phyloP scores from a whole-genome alignment of 768 basidiomycete genomes.

The Mycena floridula region DNA sequence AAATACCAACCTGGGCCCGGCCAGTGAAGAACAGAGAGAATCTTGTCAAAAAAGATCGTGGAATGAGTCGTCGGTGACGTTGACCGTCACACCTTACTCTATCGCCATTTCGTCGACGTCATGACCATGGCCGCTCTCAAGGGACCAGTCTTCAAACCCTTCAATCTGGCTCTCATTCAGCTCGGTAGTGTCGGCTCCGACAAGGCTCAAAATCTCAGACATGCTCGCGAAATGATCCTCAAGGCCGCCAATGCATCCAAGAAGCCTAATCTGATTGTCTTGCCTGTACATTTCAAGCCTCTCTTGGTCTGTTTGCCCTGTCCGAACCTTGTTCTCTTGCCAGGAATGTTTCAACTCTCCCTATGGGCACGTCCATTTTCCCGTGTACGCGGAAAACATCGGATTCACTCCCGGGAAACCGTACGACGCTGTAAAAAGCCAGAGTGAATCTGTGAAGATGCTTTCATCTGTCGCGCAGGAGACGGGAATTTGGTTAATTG shows the following conservation, averaged over 20 bases:
- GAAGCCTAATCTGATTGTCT: slow-evolving; percentile 76
- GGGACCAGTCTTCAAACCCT: too few species aligned
- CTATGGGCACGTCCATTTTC: slow-evolving; percentile 76
- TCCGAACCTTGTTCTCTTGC: slow-evolving; percentile 1
- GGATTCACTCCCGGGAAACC: slow-evolving; percentile 49
- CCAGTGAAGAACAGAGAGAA: too few species aligned
- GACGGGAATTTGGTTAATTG: slow-evolving; percentile 82
- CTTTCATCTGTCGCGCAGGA: slow-evolving; percentile 78
- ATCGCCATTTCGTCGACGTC: too few species aligned
- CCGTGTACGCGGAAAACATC: slow-evolving; percentile 77
- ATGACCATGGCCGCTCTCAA: too few species aligned
- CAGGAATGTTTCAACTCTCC: slow-evolving; percentile 90
- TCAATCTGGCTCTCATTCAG: slow-evolving; percentile 86
- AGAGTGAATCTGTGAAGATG: slow-evolving; percentile 76
- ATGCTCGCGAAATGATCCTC: slow-evolving; percentile 77
- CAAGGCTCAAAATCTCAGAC: slow-evolving; percentile 75
- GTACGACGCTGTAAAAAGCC: slow-evolving; percentile 48
- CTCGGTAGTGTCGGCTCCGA: slow-evolving; percentile 66
- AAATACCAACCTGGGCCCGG: too few species aligned
- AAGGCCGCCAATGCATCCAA: slow-evolving; percentile 55
- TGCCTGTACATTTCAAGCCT: slow-evolving; percentile 53
- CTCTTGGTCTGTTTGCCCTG: slow-evolving; percentile 1
- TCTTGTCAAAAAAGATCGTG: too few species aligned
- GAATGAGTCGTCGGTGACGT: too few species aligned
- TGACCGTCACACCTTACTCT: too few species aligned